A percentile compares a stretch with the other conserved stretches of the same genome.
Evolutionary conservation across 768 basidiomycete genomes (phyloP).

Genomic region (Termitomyces sp.): DNA sequence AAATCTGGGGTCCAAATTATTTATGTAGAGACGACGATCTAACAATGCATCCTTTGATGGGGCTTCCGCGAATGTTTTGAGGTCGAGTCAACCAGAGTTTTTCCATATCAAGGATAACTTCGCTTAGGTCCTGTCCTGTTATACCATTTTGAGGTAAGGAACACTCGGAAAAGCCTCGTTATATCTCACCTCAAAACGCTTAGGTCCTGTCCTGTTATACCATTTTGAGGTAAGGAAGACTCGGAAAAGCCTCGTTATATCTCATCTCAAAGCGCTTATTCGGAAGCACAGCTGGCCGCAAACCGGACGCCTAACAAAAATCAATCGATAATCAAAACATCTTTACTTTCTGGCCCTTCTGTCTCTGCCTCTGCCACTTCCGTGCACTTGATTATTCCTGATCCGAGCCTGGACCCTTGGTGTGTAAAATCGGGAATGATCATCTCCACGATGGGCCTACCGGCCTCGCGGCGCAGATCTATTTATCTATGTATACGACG

Average conservation of each 20-base stretch:
- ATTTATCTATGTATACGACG: background rate
- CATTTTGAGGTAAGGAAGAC: background rate
- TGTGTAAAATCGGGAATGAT: background rate
- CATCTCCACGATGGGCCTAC: background rate
- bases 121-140: background rate
- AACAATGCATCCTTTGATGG: background rate
- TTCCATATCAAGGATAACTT: background rate
- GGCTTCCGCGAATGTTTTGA: background rate
- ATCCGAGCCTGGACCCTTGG: background rate
- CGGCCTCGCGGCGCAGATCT: background rate
- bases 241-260: background rate
- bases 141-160: background rate
- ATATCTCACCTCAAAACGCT: background rate
- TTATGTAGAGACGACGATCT: background rate
- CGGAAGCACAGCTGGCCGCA: background rate
- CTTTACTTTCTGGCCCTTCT: background rate
- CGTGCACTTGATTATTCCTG: background rate
- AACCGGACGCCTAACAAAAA: background rate
- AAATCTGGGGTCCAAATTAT: conserved; percentile 1
- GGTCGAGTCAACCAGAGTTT: background rate
- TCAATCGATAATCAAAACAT: conserved; percentile 17
- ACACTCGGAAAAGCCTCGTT: background rate
- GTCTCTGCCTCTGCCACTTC: background rate
- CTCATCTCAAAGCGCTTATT: background rate
- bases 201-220: background rate